Base-by-base conservation (phyloP, 2,329 filamentous ascomycete species). In the Neopestalotiopsis sp. region DNA sequence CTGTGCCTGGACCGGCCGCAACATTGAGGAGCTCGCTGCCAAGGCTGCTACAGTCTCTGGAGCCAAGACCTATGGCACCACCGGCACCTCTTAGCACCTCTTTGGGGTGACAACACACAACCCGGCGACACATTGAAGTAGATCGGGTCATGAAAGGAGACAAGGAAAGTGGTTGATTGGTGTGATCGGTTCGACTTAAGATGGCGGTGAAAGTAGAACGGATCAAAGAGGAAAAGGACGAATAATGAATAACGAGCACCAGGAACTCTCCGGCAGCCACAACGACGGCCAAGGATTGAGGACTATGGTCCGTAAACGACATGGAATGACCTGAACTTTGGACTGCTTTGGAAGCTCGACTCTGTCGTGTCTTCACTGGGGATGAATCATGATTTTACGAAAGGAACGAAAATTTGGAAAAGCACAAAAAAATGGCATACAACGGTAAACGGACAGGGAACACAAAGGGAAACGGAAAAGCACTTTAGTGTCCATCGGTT, bases 1-100 rank as follows among this genome's bases (percentile, higher is more conserved):
- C 65, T 79, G 76, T 30, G 71, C 65, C 5, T 87, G 85, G 85
- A 77, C 71, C 7, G 82, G 83, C 0, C 77, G 82, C 3, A 74
- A 81, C 49, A 38, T 13, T 57, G 13, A 32, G 10, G 74, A 66
- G 28, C 10, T 66, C 12, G 12, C 13, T 10, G 59, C 28, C 32
- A 17, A 17, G 6, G 57, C 59, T 40, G n/a, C 28, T 20, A 17
- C 57, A 12, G 45, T 7, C 45, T n/a, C 45, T 53, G 17, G 5
- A 7, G 45, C 17, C n/a, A 53, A 14, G 14, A 10, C 45, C 17
- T 53, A 53, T 7, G 45, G 45, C n/a, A 53, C 45, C 6, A 53
- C 20, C 17, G 45, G 17, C 45, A n/a, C 45, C 7, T 53, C 45
- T 53, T 53, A 10, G 34, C 10, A 38, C 34, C 34, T 38, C 24